These are phyloP conservation scores for Candolleomyces efflorescens DNA, from an alignment of 768 basidiomycete genomes.

Conservation along the genomic window DNA sequence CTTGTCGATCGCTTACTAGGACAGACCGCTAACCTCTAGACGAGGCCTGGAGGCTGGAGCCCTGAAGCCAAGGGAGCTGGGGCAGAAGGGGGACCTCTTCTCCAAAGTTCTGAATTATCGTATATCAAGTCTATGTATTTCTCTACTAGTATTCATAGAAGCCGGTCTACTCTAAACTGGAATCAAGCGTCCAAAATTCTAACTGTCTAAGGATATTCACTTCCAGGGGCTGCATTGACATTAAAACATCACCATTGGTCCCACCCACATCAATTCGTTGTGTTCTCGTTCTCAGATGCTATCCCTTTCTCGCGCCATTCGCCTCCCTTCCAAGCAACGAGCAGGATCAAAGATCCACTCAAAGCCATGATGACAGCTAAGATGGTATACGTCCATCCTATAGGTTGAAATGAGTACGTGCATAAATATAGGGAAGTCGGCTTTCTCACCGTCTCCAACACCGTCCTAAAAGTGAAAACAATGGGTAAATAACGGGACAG, in stretches of 20 bases:
- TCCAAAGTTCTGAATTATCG: too few relatives aligned
- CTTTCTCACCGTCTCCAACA: constrained; percentile 70
- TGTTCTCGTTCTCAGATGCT: constrained; percentile 27
- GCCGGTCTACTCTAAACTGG: too few relatives aligned
- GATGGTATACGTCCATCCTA: constrained; percentile 66
- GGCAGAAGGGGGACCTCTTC: too few relatives aligned
- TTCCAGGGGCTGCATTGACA: too few relatives aligned
- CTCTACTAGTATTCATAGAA: too few relatives aligned
- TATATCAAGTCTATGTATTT: too few relatives aligned
- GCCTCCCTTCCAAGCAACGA: constrained; percentile 56
- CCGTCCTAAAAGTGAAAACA: constrained; percentile 36
- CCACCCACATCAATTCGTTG: neutral
- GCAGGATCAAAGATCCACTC: constrained; percentile 51
- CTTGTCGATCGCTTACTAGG: too few relatives aligned
- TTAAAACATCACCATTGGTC: neutral
- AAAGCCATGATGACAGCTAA: constrained; percentile 48
- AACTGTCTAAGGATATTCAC: too few relatives aligned
- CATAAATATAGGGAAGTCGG: neutral
- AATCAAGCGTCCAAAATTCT: neutral
- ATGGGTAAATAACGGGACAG: neutral
- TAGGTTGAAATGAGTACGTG: neutral
- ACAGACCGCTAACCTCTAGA: too few relatives aligned
- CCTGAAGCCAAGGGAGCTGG: too few relatives aligned
- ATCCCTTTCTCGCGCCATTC: constrained; percentile 55
- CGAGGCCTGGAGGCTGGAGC: too few relatives aligned